Evolutionary conservation across 176 grass and related monocot genomes (phyloP).

Genomic region (Juncus effusus): DNA sequence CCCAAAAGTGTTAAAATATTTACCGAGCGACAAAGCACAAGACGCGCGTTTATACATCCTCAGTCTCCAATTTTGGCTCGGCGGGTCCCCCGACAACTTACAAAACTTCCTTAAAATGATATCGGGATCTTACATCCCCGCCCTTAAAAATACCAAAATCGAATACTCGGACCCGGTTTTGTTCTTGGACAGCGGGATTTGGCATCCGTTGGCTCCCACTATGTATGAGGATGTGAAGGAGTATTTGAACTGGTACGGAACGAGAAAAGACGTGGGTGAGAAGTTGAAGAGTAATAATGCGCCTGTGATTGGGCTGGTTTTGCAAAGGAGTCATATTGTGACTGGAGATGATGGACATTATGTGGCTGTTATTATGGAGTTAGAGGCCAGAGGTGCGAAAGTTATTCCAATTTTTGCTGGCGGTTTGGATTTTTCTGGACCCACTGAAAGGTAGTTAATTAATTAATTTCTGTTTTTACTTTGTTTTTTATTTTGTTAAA

Average conservation of each 20-base stretch:
- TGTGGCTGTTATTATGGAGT: slow-evolving; percentile 97
- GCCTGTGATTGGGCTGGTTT: slow-evolving; percentile 67
- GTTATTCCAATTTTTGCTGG: slow-evolving; percentile 92
- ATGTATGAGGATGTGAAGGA: slow-evolving; percentile 97
- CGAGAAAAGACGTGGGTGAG: slow-evolving; percentile 52
- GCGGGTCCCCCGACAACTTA: slow-evolving; percentile 89
- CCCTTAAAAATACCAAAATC: slow-evolving; percentile 53
- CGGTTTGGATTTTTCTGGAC: slow-evolving; percentile 77
- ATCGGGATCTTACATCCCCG: slow-evolving; percentile 63
- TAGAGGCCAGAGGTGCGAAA: slow-evolving; percentile 86
- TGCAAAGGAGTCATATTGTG: slow-evolving; percentile 97
- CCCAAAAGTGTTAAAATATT: slow-evolving; percentile 98
- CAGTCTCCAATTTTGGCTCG: slow-evolving; percentile 99
- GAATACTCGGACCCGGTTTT: slow-evolving; percentile 80
- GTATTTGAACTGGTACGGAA: slow-evolving; percentile 98
- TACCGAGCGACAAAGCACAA: slow-evolving; percentile 98
- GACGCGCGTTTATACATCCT: slow-evolving; percentile 96
- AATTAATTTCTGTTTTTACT: background rate
- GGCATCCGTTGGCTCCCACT: slow-evolving; percentile 83
- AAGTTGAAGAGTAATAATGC: slow-evolving; percentile 52
- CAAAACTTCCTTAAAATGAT: slow-evolving; percentile 99
- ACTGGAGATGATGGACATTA: slow-evolving; percentile 93
- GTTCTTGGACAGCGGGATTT: slow-evolving; percentile 87
- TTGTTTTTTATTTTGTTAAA: background rate
- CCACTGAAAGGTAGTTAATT: slow-evolving; percentile 37